phyloP scores from a whole-genome alignment of 495 filamentous ascomycete genomes.

The Aspergillus diversus region DNA sequence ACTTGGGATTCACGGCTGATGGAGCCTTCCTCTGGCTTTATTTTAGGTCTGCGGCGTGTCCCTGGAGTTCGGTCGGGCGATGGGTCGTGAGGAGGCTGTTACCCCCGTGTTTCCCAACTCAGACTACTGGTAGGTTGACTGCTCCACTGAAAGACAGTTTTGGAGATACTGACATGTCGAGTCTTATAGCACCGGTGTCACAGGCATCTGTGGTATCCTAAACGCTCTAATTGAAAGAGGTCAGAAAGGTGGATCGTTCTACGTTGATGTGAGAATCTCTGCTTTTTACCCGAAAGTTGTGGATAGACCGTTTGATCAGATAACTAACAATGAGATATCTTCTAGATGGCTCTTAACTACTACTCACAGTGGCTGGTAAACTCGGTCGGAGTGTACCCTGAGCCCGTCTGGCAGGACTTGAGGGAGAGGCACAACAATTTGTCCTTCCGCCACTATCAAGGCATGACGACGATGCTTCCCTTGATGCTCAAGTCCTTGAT shows the following conservation, averaged over 20 bases:
- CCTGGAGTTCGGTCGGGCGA: conserved; percentile 27
- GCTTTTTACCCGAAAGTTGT: not conserved
- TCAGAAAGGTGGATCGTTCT: conserved; percentile 37
- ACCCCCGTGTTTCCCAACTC: conserved; percentile 29
- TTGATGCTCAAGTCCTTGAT: conserved; percentile 18
- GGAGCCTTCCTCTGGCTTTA: not conserved
- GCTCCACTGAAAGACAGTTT: too few relatives aligned
- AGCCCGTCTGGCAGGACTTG: conserved; percentile 20
- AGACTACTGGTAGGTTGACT: conserved; percentile 24
- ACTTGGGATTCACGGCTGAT: not conserved
- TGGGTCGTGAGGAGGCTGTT: conserved; percentile 31
- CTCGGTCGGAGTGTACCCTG: conserved; percentile 19
- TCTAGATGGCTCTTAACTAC: conserved; percentile 29
- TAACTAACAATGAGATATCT: conserved; percentile 3
- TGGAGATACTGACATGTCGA: not conserved
- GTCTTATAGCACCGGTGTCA: conserved; percentile 29
- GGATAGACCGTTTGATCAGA: too few relatives aligned
- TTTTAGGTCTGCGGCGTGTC: conserved; percentile 20
- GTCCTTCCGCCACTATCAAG: conserved; percentile 20
- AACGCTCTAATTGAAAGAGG: conserved; percentile 38
- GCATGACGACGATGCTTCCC: conserved; percentile 18
- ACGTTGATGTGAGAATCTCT: conserved; percentile 23
- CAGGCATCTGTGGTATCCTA: conserved; percentile 34
- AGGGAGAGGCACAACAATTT: conserved; percentile 14
- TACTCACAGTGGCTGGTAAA: conserved; percentile 34